Evolutionary conservation across 805 yeast species (phyloP).

Genomic region (Teunomyces barrocoloradensis): DNA sequence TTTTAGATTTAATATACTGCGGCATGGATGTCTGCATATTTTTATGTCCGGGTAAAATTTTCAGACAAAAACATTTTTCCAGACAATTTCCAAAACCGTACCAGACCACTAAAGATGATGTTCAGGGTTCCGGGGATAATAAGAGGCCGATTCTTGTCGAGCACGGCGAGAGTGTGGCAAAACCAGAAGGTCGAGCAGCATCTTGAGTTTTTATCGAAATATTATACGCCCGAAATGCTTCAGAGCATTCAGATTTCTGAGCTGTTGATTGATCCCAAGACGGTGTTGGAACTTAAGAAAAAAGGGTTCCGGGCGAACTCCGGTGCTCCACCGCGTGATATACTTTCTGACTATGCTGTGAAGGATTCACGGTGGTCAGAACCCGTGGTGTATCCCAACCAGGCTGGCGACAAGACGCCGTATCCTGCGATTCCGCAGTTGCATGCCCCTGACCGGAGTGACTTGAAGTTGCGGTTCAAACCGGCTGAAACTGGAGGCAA

Average conservation of each 20-base stretch:
- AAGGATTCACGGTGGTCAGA: conserved; percentile 77
- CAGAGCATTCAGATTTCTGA: conserved; percentile 83
- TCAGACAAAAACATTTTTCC: not conserved
- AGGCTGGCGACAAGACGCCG: conserved; percentile 49
- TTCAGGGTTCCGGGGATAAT: conserved; percentile 5
- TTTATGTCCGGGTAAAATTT: conserved; percentile 5
- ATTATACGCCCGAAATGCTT: conserved; percentile 77
- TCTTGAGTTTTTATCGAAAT: conserved; percentile 59
- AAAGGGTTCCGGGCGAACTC: conserved; percentile 30
- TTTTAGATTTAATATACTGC: not conserved
- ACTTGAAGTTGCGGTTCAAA: conserved; percentile 35
- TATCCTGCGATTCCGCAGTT: conserved; percentile 56
- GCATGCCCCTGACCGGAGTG: conserved; percentile 50
- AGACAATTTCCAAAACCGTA: too few relatives aligned
- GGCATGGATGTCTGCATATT: not conserved
- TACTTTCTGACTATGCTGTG: conserved; percentile 66
- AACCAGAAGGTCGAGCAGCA: conserved; percentile 31
- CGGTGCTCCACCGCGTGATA: conserved; percentile 63
- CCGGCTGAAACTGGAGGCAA: conserved; percentile 15
- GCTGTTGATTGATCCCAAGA: conserved; percentile 63
- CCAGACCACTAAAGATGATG: conserved; percentile 1
- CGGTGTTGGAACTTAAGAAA: conserved; percentile 43
- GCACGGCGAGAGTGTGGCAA: not conserved
- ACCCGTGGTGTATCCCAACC: conserved; percentile 50
- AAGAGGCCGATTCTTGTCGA: conserved; percentile 1